Conservation (phyloP, 2,329 filamentous ascomycete genomes). For the Pyrenochaeta sp. region DNA sequence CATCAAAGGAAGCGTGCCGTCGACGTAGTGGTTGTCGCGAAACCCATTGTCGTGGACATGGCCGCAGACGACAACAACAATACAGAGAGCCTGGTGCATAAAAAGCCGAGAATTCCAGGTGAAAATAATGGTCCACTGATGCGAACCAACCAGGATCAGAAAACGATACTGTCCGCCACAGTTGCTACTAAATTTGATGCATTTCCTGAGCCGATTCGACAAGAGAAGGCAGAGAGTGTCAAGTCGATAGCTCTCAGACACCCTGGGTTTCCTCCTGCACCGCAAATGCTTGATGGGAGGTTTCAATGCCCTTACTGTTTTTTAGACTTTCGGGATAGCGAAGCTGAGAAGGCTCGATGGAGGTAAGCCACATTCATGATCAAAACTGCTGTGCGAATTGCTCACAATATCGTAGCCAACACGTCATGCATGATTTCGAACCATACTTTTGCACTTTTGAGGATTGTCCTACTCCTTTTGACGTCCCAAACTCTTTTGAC, state of each 20-base stretch:
- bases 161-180: slow-evolving; percentile 1
- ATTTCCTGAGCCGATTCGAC: not conserved
- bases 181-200: not conserved
- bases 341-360: slow-evolving; percentile 1
- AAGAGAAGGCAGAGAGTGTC: slow-evolving; percentile 1
- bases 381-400: not conserved
- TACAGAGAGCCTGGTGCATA: not conserved
- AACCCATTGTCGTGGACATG: not conserved
- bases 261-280: not conserved
- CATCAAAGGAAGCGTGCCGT: slow-evolving; percentile 3
- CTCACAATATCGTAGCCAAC: not conserved
- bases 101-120: not conserved
- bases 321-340: not conserved
- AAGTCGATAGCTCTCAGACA: slow-evolving; percentile 1
- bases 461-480: not conserved
- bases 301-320: slow-evolving; percentile 4
- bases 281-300: not conserved
- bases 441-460: slow-evolving; percentile 4
- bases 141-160: slow-evolving; percentile 2
- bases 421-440: slow-evolving; percentile 7
- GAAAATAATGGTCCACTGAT: too few relatives aligned
- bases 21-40: not conserved
- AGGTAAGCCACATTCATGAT: not conserved
- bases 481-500: slow-evolving; percentile 4
- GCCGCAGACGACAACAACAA: not conserved